Conservation (phyloP, 2,329 filamentous ascomycete species). For the Thielaviopsis ethacetica region DNA sequence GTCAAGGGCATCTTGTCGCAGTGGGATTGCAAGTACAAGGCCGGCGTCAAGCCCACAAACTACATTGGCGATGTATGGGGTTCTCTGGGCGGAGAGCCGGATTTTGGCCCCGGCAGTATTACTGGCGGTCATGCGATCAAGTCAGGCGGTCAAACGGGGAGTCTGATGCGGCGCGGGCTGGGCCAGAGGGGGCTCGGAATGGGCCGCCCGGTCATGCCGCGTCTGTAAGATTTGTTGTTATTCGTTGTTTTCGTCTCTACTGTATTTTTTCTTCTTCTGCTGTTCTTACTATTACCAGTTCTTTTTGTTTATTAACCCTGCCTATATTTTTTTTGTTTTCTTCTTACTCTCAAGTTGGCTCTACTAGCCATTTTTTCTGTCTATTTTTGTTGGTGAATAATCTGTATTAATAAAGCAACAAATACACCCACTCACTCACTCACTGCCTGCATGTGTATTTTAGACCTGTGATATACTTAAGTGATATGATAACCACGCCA, state of each 20-base stretch:
- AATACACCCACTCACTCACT: too few species aligned
- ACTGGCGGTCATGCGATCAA: constrained; percentile 22
- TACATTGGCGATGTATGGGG: constrained; percentile 60
- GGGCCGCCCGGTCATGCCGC: not conserved
- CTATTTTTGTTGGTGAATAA: not conserved
- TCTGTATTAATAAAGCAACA: not conserved
- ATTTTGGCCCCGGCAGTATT: constrained; percentile 43
- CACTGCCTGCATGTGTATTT: too few species aligned
- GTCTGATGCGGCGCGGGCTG: constrained; percentile 4
- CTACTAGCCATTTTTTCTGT: not conserved
- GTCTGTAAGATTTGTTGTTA: not conserved
- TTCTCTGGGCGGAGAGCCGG: constrained; percentile 45
- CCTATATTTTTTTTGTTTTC: not conserved
- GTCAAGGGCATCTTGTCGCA: constrained; percentile 43
- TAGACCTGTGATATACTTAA: not conserved
- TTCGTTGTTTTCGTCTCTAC: not conserved
- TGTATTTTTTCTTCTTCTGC: not conserved
- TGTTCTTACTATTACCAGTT: not conserved
- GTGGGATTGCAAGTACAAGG: constrained; percentile 43
- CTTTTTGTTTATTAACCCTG: not conserved
- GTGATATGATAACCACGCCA: not conserved
- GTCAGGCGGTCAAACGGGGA: constrained; percentile 9
- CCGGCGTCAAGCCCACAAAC: constrained; percentile 41
- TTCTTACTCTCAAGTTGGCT: not conserved
- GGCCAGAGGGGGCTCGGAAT: not conserved